Evolutionary conservation across 305 asterid species (phyloP).

Genomic region (Stenogyne calaminthoides): DNA sequence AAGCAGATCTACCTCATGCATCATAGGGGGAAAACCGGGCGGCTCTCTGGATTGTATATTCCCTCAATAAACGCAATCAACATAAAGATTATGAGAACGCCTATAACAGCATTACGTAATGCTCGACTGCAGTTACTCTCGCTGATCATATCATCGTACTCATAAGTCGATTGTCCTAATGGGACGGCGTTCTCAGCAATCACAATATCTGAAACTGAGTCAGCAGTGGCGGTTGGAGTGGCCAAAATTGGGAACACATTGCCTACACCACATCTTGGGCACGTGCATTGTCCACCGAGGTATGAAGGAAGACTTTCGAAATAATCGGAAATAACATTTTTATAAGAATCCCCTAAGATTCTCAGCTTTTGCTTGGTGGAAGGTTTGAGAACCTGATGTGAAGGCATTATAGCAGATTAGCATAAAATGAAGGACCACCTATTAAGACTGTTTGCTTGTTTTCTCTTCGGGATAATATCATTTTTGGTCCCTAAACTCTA

Average conservation of each 20-base stretch:
- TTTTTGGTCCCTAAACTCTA: background rate
- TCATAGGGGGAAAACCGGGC: slow-evolving; percentile 41
- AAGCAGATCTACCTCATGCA: slow-evolving; percentile 13
- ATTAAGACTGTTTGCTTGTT: background rate
- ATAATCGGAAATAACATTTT: slow-evolving; percentile 51
- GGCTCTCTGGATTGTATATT: slow-evolving; percentile 54
- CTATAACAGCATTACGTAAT: slow-evolving; percentile 60
- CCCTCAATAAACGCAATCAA: slow-evolving; percentile 64
- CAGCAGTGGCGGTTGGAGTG: slow-evolving; percentile 24
- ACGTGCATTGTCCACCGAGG: slow-evolving; percentile 86
- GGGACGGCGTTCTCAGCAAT: slow-evolving; percentile 38
- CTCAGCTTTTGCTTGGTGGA: slow-evolving; percentile 79
- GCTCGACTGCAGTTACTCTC: slow-evolving; percentile 40
- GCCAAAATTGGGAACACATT: slow-evolving; percentile 19
- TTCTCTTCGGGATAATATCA: background rate
- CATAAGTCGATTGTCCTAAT: slow-evolving; percentile 31
- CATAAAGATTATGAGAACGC: slow-evolving; percentile 70
- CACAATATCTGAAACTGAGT: slow-evolving; percentile 32
- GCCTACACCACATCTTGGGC: slow-evolving; percentile 55
- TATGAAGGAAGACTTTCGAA: slow-evolving; percentile 68
- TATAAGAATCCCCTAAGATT: slow-evolving; percentile 68
- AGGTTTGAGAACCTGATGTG: slow-evolving; percentile 76
- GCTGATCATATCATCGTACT: slow-evolving; percentile 31
- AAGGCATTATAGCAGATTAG: slow-evolving; percentile 8
- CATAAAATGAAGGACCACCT: background rate